Evolutionary conservation across 2,329 filamentous ascomycete genomes (phyloP), one percentile per base, ranked within the genome.

Genomic region (Orbilia javanica): DNA sequence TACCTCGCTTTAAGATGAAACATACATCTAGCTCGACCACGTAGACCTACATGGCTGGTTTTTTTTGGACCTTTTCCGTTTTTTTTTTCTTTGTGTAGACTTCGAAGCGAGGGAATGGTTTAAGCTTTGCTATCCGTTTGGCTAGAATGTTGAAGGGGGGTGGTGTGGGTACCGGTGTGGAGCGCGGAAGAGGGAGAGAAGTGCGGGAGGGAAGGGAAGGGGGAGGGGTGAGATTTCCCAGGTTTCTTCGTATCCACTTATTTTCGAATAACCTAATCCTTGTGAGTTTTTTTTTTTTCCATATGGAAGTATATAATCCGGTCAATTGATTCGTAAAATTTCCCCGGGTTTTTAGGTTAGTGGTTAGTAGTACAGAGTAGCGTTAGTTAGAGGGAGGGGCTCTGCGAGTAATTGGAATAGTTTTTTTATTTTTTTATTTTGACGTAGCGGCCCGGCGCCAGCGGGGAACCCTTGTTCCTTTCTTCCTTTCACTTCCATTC

Each of bases 331-430:
- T 39, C 36, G 36, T 36, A 1, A 5, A 39, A 15, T 22, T 20
- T 39, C 18, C 31, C 52, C 52, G 29, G 52, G 50, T 39, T 15
- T 22, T 57, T 57, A 31, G 50, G 27, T 15, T 57, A 15, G 36
- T n/a, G n/a, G n/a, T n/a, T n/a, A n/a, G n/a, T n/a, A n/a, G n/a
- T n/a, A n/a, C n/a, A n/a, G n/a, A n/a, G n/a, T n/a, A n/a, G n/a
- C n/a, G n/a, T n/a, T n/a, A 39, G n/a, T 15, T 11, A 3, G 36
- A 39, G 42, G n/a, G 39, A 48, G 22, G 50, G 50, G n/a, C 25
- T 57, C 52, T 66, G 62, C 62, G 36, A 63, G 36, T 29, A 63
- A 48, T 46, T n/a, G 13, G 10, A 39, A 39, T n/a, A n/a, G n/a
- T n/a, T n/a, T n/a, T n/a, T n/a, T n/a, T n/a, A n/a, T n/a, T n/a